Evolutionary conservation across 106 monocot species (phyloP), one percentile per base, ranked within the genome.

Genomic region (Phalaenopsis aphrodite): DNA sequence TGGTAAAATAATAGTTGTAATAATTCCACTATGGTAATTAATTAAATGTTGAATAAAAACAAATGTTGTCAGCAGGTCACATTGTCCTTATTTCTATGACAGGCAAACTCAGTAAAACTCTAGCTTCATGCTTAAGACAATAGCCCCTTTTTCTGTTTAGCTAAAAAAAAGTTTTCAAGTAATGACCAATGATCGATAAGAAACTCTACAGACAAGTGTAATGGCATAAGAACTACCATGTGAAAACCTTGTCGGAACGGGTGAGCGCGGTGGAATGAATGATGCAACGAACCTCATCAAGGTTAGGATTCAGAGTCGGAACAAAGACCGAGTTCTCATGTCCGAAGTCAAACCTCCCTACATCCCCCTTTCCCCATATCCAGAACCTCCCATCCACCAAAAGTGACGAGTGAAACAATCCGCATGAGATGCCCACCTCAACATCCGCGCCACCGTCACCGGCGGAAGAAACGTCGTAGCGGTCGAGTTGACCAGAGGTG

Each of bases 291-390:
- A 92, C 81, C 9, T 79, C 86, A 7, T 85, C 81, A 21, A 97
- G 83, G 69, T 90, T 90, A 47, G 80, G 81, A 81, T 97, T 97
- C 21, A 69, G 7, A 4, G 57, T 79, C 5, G 94, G 94, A 58
- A 85, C 86, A 64, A 97, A 94, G 5, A 72, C 71, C 11, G 90
- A 78, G 15, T 41, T 65, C 87, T 97, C 97, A 68, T 97, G 75
- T 5, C 97, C 97, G n/a, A 94, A 68, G 5, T 94, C 97, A 7
- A 97, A 82, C 79, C 97, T 85, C 6, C 97, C 97, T 0, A 94
- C 97, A 46, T 97, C 97, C 8, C 97, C 97, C 81, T 97, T 97
- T 11, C 97, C 97, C 97, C 94, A 94, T 1, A 94, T 75, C 97
- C 94, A 97, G 42, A 92, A 16, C 81, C 61, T 57, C 12, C 92